Base-by-base conservation (phyloP, 2,329 filamentous ascomycete genomes). In the Coniochaeta sp. region DNA sequence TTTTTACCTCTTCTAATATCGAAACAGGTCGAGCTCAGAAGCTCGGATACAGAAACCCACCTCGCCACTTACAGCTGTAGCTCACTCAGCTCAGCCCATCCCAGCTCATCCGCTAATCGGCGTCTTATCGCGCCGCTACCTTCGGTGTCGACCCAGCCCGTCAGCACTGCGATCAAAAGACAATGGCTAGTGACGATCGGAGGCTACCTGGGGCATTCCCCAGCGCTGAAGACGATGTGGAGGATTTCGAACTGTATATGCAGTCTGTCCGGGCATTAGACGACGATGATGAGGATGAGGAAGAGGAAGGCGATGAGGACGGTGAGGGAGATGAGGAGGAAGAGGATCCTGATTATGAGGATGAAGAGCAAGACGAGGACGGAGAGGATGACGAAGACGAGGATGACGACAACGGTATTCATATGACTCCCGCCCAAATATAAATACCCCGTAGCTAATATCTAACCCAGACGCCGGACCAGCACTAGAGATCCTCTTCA, bases 361-460 rank as follows among this genome's bases (percentile, higher is more conserved):
- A 69, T 1, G 68, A 71, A 1, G 68, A 72, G 0, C 70, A 70
- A 17, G 67, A 70, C 14, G 62, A 63, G 24, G 62, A 59, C 17
- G 60, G 64, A 14, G 66, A 67, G 17, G 68, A 71, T 9, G 63
- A 69, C 26, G 65, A 68, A 0, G 66, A 70, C n/a, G 67, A 69
- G 1, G 67, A 71, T 6, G 66, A 61, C 9, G 68, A 56, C 2
- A 59, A 61, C 12, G 59, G 62, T 24, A 26, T 8, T 30, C 36
- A 44, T 52, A 36, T 4, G 19, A 40, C 17, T 19, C 26, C 52
- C 22, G 4, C 22, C 36, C 10, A 3, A 3, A 30, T 36, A 4
- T 36, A 30, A 6, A 4, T 3, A 56, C 12, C 26, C 12, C 54
- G 22, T 32, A 12, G n/a, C 54, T 56, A 32, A 56, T 8, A 55